phyloP scores from a whole-genome alignment of 495 filamentous ascomycete species.

The Penicillium crystallinum region DNA sequence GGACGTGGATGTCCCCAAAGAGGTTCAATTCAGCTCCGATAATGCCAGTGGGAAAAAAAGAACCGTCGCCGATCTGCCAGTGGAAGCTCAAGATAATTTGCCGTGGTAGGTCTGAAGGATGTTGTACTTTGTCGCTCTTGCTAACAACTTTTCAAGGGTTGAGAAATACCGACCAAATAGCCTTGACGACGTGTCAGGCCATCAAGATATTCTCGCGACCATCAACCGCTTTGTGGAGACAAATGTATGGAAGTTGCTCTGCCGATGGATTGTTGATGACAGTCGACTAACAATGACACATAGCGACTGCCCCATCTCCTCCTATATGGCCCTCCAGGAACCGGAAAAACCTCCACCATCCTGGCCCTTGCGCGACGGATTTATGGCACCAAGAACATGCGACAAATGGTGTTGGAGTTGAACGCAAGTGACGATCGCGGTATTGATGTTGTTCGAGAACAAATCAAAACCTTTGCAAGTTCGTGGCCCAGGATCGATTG shows the following conservation, averaged over 20 bases:
- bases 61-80: conserved; percentile 84
- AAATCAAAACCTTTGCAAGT: conserved; percentile 98
- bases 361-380: conserved; percentile 86
- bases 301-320: conserved; percentile 90
- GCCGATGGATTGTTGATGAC: neutral
- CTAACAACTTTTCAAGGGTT: conserved; percentile 57
- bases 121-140: neutral
- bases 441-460: conserved; percentile 97
- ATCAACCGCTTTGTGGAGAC: conserved; percentile 95
- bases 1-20: conserved; percentile 66
- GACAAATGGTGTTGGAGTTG: conserved; percentile 96
- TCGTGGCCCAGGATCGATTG: conserved; percentile 17
- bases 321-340: conserved; percentile 94
- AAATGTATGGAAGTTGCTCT: conserved; percentile 50
- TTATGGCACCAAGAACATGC: conserved; percentile 86
- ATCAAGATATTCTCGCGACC: conserved; percentile 93
- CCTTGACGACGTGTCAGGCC: conserved; percentile 90
- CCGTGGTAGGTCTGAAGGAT: conserved; percentile 63
- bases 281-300: conserved; percentile 3
- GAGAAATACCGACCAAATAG: conserved; percentile 94
- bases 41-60: conserved; percentile 75
- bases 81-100: conserved; percentile 88
- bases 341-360: conserved; percentile 95
- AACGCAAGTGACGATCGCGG: conserved; percentile 96
- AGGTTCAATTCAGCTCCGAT: conserved; percentile 52